These are phyloP conservation scores for Yamadazyma spencermartinsiae DNA, from an alignment of 1,139 yeast genomes.

Conservation along the genomic window DNA sequence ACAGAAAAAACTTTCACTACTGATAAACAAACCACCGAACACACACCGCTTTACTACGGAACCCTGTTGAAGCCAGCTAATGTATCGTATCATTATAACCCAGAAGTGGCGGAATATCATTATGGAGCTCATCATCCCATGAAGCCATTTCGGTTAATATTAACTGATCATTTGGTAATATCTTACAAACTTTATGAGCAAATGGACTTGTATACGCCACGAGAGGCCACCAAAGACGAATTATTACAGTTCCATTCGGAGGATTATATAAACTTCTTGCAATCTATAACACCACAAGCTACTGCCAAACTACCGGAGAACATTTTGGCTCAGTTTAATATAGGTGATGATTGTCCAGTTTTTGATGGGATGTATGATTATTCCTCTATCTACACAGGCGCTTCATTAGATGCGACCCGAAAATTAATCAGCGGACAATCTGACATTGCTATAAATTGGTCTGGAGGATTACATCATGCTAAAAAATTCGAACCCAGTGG, in stretches of 20 bases:
- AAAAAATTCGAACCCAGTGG: slow-evolving; percentile 96
- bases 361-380: slow-evolving; percentile 95
- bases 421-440: slow-evolving; percentile 89
- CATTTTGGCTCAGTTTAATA: slow-evolving; percentile 74
- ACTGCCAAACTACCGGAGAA: slow-evolving; percentile 55
- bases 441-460: slow-evolving; percentile 94
- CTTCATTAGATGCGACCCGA: slow-evolving; percentile 97
- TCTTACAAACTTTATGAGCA: slow-evolving; percentile 82
- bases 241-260: slow-evolving; percentile 79
- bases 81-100: slow-evolving; percentile 88
- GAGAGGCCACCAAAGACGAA: slow-evolving; percentile 80
- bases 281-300: slow-evolving; percentile 80
- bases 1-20: slow-evolving; percentile 33
- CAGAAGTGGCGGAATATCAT: slow-evolving; percentile 78
- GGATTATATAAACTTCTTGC: slow-evolving; percentile 81
- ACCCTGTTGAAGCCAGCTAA: slow-evolving; percentile 34
- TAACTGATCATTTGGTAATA: slow-evolving; percentile 88
- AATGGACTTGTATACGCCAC: slow-evolving; percentile 87
- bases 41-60: slow-evolving; percentile 61
- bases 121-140: slow-evolving; percentile 94
- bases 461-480: slow-evolving; percentile 97
- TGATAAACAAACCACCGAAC: slow-evolving; percentile 58
- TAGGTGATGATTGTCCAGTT: slow-evolving; percentile 97
- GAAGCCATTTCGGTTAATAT: slow-evolving; percentile 95
- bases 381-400: slow-evolving; percentile 94